These are phyloP conservation scores for Colletotrichum karsti DNA, from an alignment of 2,329 filamentous ascomycete genomes.

Conservation along the genomic window DNA sequence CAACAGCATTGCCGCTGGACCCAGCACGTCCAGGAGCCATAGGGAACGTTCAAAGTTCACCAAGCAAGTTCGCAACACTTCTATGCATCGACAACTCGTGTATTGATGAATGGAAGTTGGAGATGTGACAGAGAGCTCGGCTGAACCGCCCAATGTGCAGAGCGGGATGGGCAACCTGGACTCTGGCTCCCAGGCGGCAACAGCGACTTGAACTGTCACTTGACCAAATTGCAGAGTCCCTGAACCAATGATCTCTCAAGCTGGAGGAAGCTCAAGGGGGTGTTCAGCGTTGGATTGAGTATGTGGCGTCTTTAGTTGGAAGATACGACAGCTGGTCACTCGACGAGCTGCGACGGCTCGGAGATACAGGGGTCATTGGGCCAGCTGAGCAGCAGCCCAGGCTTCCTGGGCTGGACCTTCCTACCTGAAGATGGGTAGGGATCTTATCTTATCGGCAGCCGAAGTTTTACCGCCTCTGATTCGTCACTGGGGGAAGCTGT, in stretches of 20 bases:
- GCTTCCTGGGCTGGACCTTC: neutral
- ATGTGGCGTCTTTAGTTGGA: neutral
- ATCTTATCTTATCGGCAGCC: conserved; percentile 19
- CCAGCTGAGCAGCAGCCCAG: neutral
- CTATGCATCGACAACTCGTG: conserved; percentile 42
- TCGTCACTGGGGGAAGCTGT: neutral
- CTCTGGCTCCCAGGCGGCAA: neutral
- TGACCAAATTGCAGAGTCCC: conserved; percentile 12
- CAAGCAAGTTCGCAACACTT: conserved; percentile 46
- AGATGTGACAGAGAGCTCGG: neutral
- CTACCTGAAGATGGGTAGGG: neutral
- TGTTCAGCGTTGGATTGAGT: neutral
- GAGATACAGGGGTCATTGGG: neutral
- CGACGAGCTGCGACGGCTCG: neutral
- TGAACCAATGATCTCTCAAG: neutral
- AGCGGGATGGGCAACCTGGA: too few relatives aligned
- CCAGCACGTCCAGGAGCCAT: conserved; percentile 45
- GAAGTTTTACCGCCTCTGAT: conserved; percentile 7
- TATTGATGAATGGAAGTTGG: neutral
- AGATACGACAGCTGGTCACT: neutral
- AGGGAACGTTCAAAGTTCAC: conserved; percentile 53
- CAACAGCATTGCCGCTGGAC: conserved; percentile 30
- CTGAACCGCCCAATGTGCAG: neutral
- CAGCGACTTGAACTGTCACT: conserved; percentile 13
- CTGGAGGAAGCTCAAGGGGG: conserved; percentile 1